Base-by-base conservation (phyloP, 2,329 filamentous ascomycete species). In the Teratosphaeria nubilosa region DNA sequence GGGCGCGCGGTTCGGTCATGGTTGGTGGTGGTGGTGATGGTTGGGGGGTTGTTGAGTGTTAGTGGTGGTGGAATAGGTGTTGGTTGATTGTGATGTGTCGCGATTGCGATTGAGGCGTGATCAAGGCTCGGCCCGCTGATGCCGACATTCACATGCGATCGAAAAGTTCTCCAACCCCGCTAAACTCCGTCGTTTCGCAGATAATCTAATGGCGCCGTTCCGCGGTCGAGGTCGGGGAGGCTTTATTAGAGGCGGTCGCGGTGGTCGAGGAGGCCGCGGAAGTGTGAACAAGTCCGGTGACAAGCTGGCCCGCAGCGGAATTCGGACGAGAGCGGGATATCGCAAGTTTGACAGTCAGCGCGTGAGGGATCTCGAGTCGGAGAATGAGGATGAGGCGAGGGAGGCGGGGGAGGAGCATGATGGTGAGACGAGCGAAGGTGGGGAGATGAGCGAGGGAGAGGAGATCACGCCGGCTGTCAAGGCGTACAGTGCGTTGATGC, bases 401-500 rank as follows among this genome's bases (percentile, higher is more conserved):
- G 54, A 59, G 22, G 61, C 61, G n/a, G 27, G 27, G 7, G 65
- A 68, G 31, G 62, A 62, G 14, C 65, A 64, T 20, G 64, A 55
- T 6, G 48, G 53, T 16, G 51, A 58, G 34, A 66, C 66, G n/a
- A 63, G 56, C 11, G 51, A 55, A 20, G 54, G 58, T 41, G 59
- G 58, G 31, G 66, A 67, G 20, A 58, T 65, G 11, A 60, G 64
- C 5, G 65, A 68, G 22, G 58, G 63, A 9, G 70, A 66, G n/a
- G 66, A 65, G 24, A 60, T 62, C 22, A 24, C 1, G 41, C 64
- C 65, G 6, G 61, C 60, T 3, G 63, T 69, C 4, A 73, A 71
- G 58, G 78, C 82, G 10, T 86, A 86, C 67, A 81, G 78, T 57
- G 73, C 78, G 53, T 73, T 86, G 16, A 72, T 86, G 16, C 78